Base-by-base conservation (phyloP, 352 stramenopile genomes). In the Globisporangium ultimum region DNA sequence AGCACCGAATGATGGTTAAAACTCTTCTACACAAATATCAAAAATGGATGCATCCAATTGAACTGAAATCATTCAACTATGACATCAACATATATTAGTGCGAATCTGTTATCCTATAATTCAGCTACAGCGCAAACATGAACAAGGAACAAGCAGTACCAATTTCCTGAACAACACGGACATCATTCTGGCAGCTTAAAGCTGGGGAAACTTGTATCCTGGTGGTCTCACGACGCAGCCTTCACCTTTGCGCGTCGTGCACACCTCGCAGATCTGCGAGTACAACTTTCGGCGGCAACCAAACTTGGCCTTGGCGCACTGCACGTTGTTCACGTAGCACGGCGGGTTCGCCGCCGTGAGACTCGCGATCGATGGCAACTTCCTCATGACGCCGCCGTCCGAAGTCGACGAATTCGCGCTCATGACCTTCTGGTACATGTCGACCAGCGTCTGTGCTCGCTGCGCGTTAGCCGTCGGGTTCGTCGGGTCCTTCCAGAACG, bases 401-500 rank as follows among this genome's bases (percentile, higher is more conserved):
- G 41, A 55, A 0, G 68, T 77, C 51, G 36, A 61, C 0, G 68
- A 15, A 41, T 76, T 75, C 9, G 42, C 58, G 10, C 47, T 43
- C 17, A 86, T 55, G 1, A 70, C 32, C 11, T 64, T 53, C 21
- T 69, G 63, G 61, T 93, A 93, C 24, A 61, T 55, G 3, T 73
- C 20, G 2, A 93, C 63, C 1, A 93, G 53, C 20, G 65, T 76
- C 36, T 72, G 48, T 4, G 63, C 68, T 13, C 84, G 79, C 34
- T 64, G 54, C 12, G 66, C 55, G 57, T 91, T 93, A 34, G 78
- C 76, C 0, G 63, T 34, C 41, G 54, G 64, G 47, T 80, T 64
- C 1, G 53, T 52, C 3, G 84, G 80, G 28, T 91, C 75, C 1
- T 53, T 48, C 84, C 84, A 93, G 70, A 93, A 91, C 11, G 79